Base-by-base conservation (phyloP, 306 rosid species). In the Casuarina cunninghamiana region DNA sequence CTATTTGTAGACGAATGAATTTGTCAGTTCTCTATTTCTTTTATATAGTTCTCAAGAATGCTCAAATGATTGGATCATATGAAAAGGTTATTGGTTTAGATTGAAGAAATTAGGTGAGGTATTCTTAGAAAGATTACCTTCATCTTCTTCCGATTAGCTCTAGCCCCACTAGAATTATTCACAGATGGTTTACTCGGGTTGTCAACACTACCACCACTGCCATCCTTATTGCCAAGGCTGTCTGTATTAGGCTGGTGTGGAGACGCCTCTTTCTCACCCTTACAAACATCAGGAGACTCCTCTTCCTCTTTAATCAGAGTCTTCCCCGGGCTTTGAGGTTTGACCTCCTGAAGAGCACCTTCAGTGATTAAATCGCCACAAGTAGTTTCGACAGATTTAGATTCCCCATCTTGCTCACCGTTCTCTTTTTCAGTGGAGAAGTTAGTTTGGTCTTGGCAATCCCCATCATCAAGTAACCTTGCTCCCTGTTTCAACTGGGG, bases 401-500 rank as follows among this genome's bases (percentile, higher is more conserved):
- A 84, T 71, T 94, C 97, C 73, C 86, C 87, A 41, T 87, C 96
- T 45, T 84, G 88, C 72, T 92, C 98, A 69, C 86, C 90, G 43
- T 76, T 79, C 85, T 90, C 98, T 76, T 92, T 95, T 82, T 84
- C 98, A 50, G 79, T 43, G 48, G 84, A 79, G 80, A 80, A 86
- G 81, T 87, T 90, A 63, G 89, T 86, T 79, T 91, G 97, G 60
- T 96, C 97, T 67, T 88, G 97, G 88, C 94, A 91, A 86, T 93
- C 99, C 10, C 94, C 93, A 82, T 90, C 96, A 76, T 90, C 96
- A 68, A 91, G 74, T 78, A 87, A 82, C 67, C 97, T 77, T n/a
- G 82, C 82, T 37, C 91, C 99, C 9, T 91, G 98, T 63, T 90
- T 84, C 71, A 91, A 84, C 72, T 96, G 99, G 15, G 98, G 99